Evolutionary conservation across 805 yeast genomes (phyloP).

Genomic region (Sungouiella thailandica): DNA sequence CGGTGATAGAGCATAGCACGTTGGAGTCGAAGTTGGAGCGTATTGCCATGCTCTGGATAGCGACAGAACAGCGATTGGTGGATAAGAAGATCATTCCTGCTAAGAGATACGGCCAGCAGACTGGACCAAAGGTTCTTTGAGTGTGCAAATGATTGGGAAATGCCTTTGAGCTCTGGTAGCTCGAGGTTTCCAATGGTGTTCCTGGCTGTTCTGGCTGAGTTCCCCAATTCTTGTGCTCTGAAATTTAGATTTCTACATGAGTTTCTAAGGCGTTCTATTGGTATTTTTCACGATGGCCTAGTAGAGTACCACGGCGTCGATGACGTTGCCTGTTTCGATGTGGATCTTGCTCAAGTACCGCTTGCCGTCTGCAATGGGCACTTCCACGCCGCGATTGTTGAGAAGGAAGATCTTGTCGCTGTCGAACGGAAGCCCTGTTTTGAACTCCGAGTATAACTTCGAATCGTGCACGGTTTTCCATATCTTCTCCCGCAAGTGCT

Average conservation of each 20-base stretch:
- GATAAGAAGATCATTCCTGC: constrained; percentile 24
- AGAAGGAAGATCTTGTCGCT: constrained; percentile 22
- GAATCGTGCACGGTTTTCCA: constrained; percentile 49
- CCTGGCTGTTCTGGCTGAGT: too few species aligned
- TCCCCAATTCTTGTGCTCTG: too few species aligned
- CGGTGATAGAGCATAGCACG: constrained; percentile 15
- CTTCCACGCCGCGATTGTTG: constrained; percentile 25
- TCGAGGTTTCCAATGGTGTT: too few species aligned
- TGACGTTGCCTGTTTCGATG: constrained; percentile 40
- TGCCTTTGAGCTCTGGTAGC: too few species aligned
- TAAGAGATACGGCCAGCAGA: constrained; percentile 20
- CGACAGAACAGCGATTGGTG: constrained; percentile 54
- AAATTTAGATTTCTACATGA: too few species aligned
- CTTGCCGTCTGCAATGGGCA: constrained; percentile 16
- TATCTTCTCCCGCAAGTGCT: constrained; percentile 53
- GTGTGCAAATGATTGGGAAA: neutral
- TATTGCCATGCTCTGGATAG: constrained; percentile 56
- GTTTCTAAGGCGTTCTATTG: neutral
- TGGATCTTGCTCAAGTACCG: constrained; percentile 32
- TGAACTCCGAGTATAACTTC: constrained; percentile 18
- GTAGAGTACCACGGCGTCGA: constrained; percentile 20
- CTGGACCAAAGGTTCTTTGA: neutral
- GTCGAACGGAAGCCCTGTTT: constrained; percentile 4
- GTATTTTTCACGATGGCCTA: neutral
- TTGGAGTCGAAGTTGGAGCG: constrained; percentile 45